Percentiles rank a stretch among this genome's conserved stretches.
Conservation (phyloP, 163 green algal species). For the Chloroidium sp. region DNA sequence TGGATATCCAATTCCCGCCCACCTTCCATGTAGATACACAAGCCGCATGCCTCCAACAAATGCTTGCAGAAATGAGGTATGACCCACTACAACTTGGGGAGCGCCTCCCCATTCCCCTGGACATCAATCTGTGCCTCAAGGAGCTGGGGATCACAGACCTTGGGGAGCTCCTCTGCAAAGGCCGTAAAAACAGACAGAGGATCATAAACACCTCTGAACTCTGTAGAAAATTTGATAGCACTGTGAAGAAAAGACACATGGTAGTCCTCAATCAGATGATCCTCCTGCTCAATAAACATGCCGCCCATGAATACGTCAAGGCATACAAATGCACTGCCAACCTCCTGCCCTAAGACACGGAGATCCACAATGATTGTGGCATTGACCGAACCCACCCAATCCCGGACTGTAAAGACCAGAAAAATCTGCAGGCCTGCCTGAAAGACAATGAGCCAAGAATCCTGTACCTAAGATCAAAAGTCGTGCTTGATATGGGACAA, state of each 20-base stretch:
- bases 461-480: no score
- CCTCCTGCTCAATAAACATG: slow-evolving; percentile 1
- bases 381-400: no score
- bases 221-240: not conserved
- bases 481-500: no score
- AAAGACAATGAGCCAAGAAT: no score
- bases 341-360: no score
- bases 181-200: not conserved
- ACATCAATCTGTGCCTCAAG: not conserved
- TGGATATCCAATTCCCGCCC: not conserved
- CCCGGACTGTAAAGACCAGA: no score
- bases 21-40: not conserved
- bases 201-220: not conserved
- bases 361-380: no score
- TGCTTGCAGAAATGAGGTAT: not conserved
- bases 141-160: not conserved
- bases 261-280: not conserved
- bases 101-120: not conserved
- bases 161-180: not conserved
- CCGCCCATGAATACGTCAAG: no score
- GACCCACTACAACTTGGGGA: not conserved
- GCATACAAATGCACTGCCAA: no score
- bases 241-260: not conserved
- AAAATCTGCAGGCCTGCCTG: no score
- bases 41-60: not conserved